Percentiles rank a stretch among this genome's conserved stretches.
These are phyloP conservation scores for Penicillium chermesinum DNA, from an alignment of 495 filamentous ascomycete genomes.

Conservation along the genomic window DNA sequence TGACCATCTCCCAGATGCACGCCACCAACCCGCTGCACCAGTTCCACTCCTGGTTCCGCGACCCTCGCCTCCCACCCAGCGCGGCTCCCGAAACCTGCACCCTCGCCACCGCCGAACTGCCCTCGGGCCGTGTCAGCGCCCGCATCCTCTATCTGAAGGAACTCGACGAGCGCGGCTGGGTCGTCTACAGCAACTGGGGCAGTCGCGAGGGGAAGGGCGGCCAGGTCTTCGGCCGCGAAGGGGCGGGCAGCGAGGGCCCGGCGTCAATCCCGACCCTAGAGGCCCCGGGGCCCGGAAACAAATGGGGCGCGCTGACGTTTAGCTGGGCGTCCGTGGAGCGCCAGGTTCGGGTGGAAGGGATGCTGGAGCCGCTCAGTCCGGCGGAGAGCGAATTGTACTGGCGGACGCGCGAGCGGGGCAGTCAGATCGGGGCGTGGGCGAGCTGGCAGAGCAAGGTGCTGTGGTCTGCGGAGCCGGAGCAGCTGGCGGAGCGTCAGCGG, in stretches of 20 bases:
- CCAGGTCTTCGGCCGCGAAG: conserved; percentile 34
- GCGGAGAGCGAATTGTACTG: conserved; percentile 86
- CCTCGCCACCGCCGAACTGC: conserved; percentile 80
- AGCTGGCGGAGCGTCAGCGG: conserved; percentile 21
- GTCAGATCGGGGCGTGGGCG: conserved; percentile 88
- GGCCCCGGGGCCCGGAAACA: conserved; percentile 28
- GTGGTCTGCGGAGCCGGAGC: conserved; percentile 31
- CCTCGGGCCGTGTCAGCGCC: conserved; percentile 75
- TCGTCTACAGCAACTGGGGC: conserved; percentile 89
- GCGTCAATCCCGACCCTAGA: conserved; percentile 26
- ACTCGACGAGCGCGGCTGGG: conserved; percentile 64
- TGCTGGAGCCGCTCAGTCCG: conserved; percentile 55
- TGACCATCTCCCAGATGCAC: conserved; percentile 38
- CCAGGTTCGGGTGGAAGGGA: conserved; percentile 81
- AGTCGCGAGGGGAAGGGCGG: conserved; percentile 49
- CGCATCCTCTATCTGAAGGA: conserved; percentile 92
- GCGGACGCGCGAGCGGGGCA: conserved; percentile 72
- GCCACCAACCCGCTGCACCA: conserved; percentile 61
- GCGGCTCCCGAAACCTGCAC: conserved; percentile 68
- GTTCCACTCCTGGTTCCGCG: conserved; percentile 82
- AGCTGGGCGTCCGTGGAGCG: conserved; percentile 66
- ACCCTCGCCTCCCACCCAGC: conserved; percentile 56
- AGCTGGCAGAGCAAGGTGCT: conserved; percentile 79
- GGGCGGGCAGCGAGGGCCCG: conserved; percentile 5
- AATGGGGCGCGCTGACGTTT: conserved; percentile 43